Evolutionary conservation across 352 stramenopile species (phyloP), one percentile per base, ranked within the genome.

Genomic region (Aphanomyces astaci): DNA sequence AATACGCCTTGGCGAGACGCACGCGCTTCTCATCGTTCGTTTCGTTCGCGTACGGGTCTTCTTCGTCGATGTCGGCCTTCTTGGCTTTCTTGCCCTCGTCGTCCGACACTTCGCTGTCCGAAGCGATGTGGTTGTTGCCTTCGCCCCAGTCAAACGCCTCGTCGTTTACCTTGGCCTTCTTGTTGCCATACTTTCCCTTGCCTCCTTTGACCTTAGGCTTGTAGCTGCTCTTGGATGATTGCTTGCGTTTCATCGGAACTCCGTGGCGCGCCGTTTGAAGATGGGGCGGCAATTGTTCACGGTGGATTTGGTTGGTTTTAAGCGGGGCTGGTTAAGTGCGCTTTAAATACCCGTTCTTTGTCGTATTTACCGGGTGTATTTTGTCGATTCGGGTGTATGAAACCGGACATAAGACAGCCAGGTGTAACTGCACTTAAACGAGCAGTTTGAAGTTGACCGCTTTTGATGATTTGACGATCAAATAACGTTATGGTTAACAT

Each of bases 1-100:
- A 60, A 70, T 96, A 95, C 51, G 93, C 80, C 74, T 95, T 96
- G 19, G 90, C 89, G 54, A 97, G 74, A 3, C 90, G 82, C 69
- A 96, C 74, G 51, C 88, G 84, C 76, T 90, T 96, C 72, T 97
- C 88, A 75, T 96, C 84, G 17, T 81, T 81, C 7, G 85, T 94
- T 76, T 97, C 89, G 31, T 88, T 77, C 7, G 71, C 71, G 36
- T 66, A 66, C 31, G 60, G 40, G 71, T 91, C 78, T 19, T 78
- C 71, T 30, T 91, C 79, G 45, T 82, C 76, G 17, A 76, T 74
- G 27, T 80, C 75, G 67, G 48, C 63, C 25, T 11, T 71, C 10
- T 54, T 66, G 46, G 36, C 64, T 19, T 53, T 53, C 51, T 59
- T 59, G 51, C 17, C 51, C 9, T 76, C 73, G 13, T 73, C 69